Base-by-base conservation (phyloP, 2,329 filamentous ascomycete genomes). In the Hypoxylon rubiginosum region DNA sequence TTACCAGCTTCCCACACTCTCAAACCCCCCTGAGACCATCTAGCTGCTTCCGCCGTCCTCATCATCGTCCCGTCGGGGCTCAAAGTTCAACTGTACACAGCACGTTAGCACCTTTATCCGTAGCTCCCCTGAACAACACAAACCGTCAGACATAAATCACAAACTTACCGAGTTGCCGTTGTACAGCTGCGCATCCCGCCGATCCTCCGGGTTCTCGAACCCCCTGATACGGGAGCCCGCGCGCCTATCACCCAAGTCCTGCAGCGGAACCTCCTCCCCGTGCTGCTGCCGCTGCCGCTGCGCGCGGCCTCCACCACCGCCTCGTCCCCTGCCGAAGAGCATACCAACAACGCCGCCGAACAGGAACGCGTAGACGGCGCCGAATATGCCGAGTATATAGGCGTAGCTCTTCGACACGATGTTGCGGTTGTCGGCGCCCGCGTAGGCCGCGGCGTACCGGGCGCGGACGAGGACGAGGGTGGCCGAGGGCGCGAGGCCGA, bases 381-480 rank as follows among this genome's bases (percentile, higher is more conserved):
- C 58, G 43, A 76, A 72, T 4, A 73, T 21, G 4, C 69, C 61
- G 1, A 75, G 28, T 17, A 75, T 6, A 11, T 64, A 71, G 7
- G 55, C 39, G 7, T 69, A 36, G n/a, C 57, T 62, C 2, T 61
- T 71, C 45, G 74, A 73, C 64, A 82, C 62, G n/a, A 76, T 24
- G 13, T 73, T 76, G 4, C 73, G 73, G 13, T 73, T 76, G 6
- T 73, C 74, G 3, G 71, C 15, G 72, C 72, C 30, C 48, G 68
- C 56, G 64, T 85, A 86, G 0, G 84, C 85, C 0, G 77, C 72
- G 0, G 80, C 74, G 59, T 79, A 82, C 17, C 76, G 80, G 1
- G 93, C 86, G 0, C 93, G 93, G 0, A 95, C 86, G 50, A 97
- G 86, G 9, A 97, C 89, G 2, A 97, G 83, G 0, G 93, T 98